These are phyloP conservation scores for Apiotrichum mycotoxinovorans DNA, from an alignment of 1,284 basidiomycete species.

Conservation along the genomic window DNA sequence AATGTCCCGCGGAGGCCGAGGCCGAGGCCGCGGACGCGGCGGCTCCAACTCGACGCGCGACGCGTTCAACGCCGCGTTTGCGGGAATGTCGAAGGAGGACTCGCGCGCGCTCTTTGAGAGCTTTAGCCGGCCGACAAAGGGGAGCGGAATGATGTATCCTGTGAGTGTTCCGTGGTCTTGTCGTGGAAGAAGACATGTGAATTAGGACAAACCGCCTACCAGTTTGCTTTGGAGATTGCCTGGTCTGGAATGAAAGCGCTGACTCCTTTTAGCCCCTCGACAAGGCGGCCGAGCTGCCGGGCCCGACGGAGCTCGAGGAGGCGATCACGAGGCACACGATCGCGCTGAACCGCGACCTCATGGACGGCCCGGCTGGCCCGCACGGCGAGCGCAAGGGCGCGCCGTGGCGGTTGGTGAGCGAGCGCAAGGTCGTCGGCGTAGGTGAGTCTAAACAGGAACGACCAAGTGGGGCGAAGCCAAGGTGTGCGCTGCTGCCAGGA, in stretches of 20 bases:
- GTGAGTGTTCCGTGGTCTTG: constrained; percentile 22
- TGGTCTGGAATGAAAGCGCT: not conserved
- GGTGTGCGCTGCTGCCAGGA: too few species aligned
- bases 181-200: not conserved
- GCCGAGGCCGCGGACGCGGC: constrained; percentile 17
- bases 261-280: constrained; percentile 28
- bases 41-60: constrained; percentile 19
- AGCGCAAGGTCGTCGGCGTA: constrained; percentile 41
- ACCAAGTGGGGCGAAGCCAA: too few species aligned
- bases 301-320: constrained; percentile 25
- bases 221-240: too few species aligned
- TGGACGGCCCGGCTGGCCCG: constrained; percentile 15
- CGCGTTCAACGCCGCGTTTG: constrained; percentile 23
- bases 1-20: constrained; percentile 13
- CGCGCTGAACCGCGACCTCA: constrained; percentile 20
- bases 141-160: constrained; percentile 41
- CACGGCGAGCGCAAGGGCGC: constrained; percentile 13
- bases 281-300: constrained; percentile 28
- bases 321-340: constrained; percentile 25
- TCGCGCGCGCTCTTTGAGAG: constrained; percentile 20
- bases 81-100: constrained; percentile 25
- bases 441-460: constrained; percentile 35
- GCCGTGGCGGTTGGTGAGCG: constrained; percentile 40
- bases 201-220: too few species aligned
- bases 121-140: constrained; percentile 26